Conservation (phyloP, 345 rosid species). For the Eucalyptus victrix region DNA sequence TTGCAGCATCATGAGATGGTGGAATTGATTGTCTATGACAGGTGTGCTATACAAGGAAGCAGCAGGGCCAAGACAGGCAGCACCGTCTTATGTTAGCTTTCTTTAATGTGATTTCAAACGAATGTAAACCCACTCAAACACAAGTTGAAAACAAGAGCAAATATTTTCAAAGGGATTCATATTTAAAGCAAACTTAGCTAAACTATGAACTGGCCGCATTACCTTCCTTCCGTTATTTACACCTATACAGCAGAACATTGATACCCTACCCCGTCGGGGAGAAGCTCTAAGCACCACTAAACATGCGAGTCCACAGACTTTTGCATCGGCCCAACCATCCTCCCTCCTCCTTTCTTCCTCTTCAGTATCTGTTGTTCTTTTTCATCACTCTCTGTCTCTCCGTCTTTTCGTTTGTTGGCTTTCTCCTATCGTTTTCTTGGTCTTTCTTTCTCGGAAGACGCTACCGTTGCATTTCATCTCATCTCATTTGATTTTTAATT, state of each 20-base stretch:
- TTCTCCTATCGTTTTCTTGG: no score
- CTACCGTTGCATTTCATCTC: no score
- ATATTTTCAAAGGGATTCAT: no score
- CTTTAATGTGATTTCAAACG: not conserved
- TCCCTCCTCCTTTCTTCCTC: not conserved
- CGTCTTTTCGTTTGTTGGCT: no score
- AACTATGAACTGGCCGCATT: rapidly evolving
- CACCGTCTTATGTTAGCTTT: not conserved
- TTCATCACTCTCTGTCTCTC: no score
- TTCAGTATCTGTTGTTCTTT: no score
- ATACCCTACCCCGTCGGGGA: not conserved
- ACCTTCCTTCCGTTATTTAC: not conserved
- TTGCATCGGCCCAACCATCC: not conserved
- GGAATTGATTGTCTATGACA: not conserved
- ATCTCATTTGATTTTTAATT: no score
- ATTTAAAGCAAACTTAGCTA: not conserved
- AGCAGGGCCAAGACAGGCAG: constrained; percentile 15
- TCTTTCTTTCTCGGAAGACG: not conserved
- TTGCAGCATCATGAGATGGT: not conserved
- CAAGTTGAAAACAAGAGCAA: not conserved
- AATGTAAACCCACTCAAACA: not conserved
- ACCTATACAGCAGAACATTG: not conserved
- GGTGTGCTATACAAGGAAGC: constrained; percentile 41
- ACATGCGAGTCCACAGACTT: not conserved
- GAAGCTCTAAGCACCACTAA: not conserved